Percentiles rank a stretch among this genome's conserved stretches.
phyloP scores from a whole-genome alignment of 2,329 filamentous ascomycete species.

The Juglanconis juglandina region DNA sequence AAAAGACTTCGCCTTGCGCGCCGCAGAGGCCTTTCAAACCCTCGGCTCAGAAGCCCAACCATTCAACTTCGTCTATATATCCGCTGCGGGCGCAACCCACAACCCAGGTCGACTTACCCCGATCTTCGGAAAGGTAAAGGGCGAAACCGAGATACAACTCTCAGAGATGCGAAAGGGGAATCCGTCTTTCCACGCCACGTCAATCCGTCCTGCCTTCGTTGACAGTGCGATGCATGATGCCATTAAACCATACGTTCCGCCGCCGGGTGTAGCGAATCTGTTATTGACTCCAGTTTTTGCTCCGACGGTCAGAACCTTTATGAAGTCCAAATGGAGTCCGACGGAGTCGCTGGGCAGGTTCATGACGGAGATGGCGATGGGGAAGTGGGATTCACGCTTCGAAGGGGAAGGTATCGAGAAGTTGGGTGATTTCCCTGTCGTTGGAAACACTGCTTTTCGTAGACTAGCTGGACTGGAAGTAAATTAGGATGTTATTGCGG shows the following conservation, averaged over 20 bases:
- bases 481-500: neutral
- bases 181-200: conserved; percentile 50
- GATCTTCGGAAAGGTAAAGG: conserved; percentile 63
- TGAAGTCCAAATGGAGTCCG: conserved; percentile 34
- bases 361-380: conserved; percentile 44
- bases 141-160: conserved; percentile 59
- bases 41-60: conserved; percentile 42
- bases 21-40: conserved; percentile 56
- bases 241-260: conserved; percentile 41
- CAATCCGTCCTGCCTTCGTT: conserved; percentile 57
- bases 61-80: conserved; percentile 71
- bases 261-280: conserved; percentile 21
- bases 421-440: conserved; percentile 33
- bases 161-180: conserved; percentile 46
- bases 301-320: conserved; percentile 22
- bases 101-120: conserved; percentile 53
- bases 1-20: conserved; percentile 60
- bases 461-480: conserved; percentile 28
- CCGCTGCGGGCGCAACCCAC: conserved; percentile 59
- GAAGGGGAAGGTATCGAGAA: conserved; percentile 29
- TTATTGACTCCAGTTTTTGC: conserved; percentile 21
- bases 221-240: conserved; percentile 44
- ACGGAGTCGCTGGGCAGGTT: conserved; percentile 43
- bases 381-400: conserved; percentile 28
- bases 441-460: conserved; percentile 35